Percentiles rank a stretch among this genome's conserved stretches.
Evolutionary conservation across 306 rosid species (phyloP).

Genomic region (Vigna mungo): DNA sequence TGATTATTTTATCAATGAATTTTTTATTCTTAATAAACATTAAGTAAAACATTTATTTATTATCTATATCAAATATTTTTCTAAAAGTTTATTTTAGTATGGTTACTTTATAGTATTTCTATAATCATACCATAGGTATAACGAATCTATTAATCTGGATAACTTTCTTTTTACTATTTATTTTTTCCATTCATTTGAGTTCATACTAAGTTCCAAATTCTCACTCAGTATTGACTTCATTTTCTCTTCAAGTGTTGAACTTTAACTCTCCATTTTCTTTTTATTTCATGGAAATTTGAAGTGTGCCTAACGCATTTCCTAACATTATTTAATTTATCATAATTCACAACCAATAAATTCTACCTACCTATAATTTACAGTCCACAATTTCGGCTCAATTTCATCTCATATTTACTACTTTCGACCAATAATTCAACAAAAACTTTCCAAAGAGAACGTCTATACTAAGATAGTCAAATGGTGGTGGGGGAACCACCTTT

Average conservation of each 20-base stretch:
- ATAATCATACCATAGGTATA: too few relatives aligned
- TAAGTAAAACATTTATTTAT: too few relatives aligned
- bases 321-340: neutral
- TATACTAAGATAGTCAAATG: neutral
- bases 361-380: neutral
- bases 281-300: neutral
- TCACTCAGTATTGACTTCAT: neutral
- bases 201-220: too few relatives aligned
- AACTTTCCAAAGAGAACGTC: neutral
- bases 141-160: too few relatives aligned
- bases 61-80: too few relatives aligned
- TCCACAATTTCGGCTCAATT: slow-evolving; percentile 34
- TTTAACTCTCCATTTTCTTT: neutral
- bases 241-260: neutral
- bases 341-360: neutral
- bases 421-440: slow-evolving; percentile 1
- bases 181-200: too few relatives aligned
- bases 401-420: neutral
- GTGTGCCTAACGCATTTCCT: slow-evolving; percentile 37
- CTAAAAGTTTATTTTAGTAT: too few relatives aligned
- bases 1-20: too few relatives aligned
- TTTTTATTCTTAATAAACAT: too few relatives aligned
- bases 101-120: too few relatives aligned
- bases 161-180: too few relatives aligned
- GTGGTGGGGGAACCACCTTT: neutral